phyloP scores from a whole-genome alignment of 768 basidiomycete genomes.

The Tylopilus rubrobrunneus region DNA sequence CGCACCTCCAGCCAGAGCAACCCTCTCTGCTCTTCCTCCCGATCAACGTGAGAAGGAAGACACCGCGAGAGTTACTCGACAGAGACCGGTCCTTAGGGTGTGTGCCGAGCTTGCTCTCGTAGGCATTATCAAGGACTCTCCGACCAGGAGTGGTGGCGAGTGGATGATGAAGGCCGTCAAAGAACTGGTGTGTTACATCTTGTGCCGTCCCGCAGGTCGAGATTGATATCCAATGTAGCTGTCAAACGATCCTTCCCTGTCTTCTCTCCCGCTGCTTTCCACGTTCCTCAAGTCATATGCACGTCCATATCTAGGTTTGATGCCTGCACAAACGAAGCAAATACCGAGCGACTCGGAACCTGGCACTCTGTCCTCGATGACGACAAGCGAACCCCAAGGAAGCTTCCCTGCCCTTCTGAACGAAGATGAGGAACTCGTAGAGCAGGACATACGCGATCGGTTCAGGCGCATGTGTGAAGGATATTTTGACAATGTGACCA shows the following conservation, averaged over 20 bases:
- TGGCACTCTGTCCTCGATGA: slow-evolving; percentile 46
- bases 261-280: slow-evolving; percentile 84
- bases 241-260: slow-evolving; percentile 80
- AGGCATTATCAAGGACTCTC: slow-evolving; percentile 73
- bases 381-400: slow-evolving; percentile 30
- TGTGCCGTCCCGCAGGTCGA: slow-evolving; percentile 8
- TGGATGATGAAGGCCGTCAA: slow-evolving; percentile 86
- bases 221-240: slow-evolving; percentile 46
- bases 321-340: slow-evolving; percentile 55
- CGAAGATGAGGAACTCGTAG: slow-evolving; percentile 74
- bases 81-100: slow-evolving; percentile 82
- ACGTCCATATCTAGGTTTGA: slow-evolving; percentile 81
- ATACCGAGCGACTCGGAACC: slow-evolving; percentile 51
- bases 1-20: slow-evolving; percentile 53
- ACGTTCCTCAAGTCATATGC: slow-evolving; percentile 94
- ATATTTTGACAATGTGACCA: slow-evolving; percentile 89
- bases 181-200: slow-evolving; percentile 62
- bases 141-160: slow-evolving; percentile 71
- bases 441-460: slow-evolving; percentile 80
- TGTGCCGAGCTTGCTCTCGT: slow-evolving; percentile 89
- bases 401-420: slow-evolving; percentile 39
- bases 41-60: slow-evolving; percentile 96
- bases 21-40: slow-evolving; percentile 51
- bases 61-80: slow-evolving; percentile 66
- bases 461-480: slow-evolving; percentile 92